phyloP scores from a whole-genome alignment of 2,329 filamentous ascomycete genomes.

The Phialocephala subalpina region DNA sequence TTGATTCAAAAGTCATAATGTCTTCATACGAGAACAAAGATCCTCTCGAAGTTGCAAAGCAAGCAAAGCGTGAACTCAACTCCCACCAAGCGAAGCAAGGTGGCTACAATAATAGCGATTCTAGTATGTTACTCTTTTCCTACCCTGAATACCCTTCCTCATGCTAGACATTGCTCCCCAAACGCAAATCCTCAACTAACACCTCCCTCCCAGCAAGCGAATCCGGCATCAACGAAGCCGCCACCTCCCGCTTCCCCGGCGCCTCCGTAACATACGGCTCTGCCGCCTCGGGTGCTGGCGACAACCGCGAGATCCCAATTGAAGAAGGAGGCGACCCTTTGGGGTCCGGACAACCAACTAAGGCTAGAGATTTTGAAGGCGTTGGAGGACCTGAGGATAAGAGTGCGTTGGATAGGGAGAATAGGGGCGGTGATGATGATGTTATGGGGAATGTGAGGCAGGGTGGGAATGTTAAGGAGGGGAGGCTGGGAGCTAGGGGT shows the following conservation, averaged over 20 bases:
- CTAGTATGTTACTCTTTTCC: slow-evolving; percentile 42
- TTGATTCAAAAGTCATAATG: slow-evolving; percentile 43
- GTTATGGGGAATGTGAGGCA: slow-evolving; percentile 27
- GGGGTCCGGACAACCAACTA: slow-evolving; percentile 46
- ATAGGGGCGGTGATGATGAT: slow-evolving; percentile 6
- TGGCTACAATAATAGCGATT: slow-evolving; percentile 43
- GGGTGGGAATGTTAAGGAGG: slow-evolving; percentile 42
- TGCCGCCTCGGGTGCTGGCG: slow-evolving; percentile 50
- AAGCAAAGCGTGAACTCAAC: slow-evolving; percentile 58
- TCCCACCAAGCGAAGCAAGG: slow-evolving; percentile 50
- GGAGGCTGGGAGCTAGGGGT: neutral
- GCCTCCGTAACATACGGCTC: slow-evolving; percentile 52
- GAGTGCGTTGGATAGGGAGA: slow-evolving; percentile 34
- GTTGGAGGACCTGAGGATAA: slow-evolving; percentile 56
- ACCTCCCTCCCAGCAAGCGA: slow-evolving; percentile 47
- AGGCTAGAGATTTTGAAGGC: slow-evolving; percentile 57
- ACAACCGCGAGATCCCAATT: slow-evolving; percentile 56
- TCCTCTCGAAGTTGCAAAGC: slow-evolving; percentile 52
- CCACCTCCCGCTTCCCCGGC: slow-evolving; percentile 52
- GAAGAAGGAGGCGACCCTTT: slow-evolving; percentile 54
- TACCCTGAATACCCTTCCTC: slow-evolving; percentile 9
- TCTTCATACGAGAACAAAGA: slow-evolving; percentile 49
- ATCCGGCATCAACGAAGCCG: slow-evolving; percentile 55
- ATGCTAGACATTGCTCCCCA: neutral
- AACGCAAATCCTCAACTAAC: neutral